Evolutionary conservation across 345 rosid species (phyloP), one percentile per base, ranked within the genome.

Genomic region (Sisymbrium irio): DNA sequence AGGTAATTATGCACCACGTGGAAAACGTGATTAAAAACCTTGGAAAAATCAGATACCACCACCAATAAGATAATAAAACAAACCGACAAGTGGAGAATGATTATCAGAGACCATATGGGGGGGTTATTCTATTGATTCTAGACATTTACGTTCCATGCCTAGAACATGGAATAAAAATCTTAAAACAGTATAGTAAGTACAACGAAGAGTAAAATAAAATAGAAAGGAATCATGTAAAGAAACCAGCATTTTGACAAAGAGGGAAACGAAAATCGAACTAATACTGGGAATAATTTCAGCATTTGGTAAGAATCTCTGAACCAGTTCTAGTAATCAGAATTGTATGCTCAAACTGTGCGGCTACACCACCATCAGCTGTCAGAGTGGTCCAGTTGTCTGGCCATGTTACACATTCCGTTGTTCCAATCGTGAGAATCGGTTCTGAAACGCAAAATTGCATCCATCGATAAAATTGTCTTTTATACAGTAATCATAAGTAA

Each of bases 381-480:
- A 94, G 56, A 36, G 96, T 84, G 37, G 96, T 94, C 98, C 97
- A 91, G 60, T 94, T 91, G 81, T 91, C 96, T 2, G 93, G 97
- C 98, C 93, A 94, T 15, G 97, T 91, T 46, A 65, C 58, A 56
- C 93, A 85, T 75, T 89, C 88, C 2, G 77, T 87, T 62, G 89
- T 83, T 72, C 98, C 96, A 69, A 87, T 37, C 2, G 97, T 83
- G 7, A 88, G 87, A 77, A 94, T 91, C 18, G 97, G 95, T 77
- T 94, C 96, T 89, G 95, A 72, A 81, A 65, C 49, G 28, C 2
- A 14, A 2, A 2, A 42, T 76, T 17, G 47, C 41, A 59, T n/a
- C 12, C 53, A 28, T 42, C 44, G 4, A 27, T 27, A 3, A 27
- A 2, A n/a, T 32, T 60, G 11, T 28, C 35, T 18, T 13, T 20